Conservation (phyloP, 2,329 filamentous ascomycete genomes). For the Trichoderma atrobrunneum region DNA sequence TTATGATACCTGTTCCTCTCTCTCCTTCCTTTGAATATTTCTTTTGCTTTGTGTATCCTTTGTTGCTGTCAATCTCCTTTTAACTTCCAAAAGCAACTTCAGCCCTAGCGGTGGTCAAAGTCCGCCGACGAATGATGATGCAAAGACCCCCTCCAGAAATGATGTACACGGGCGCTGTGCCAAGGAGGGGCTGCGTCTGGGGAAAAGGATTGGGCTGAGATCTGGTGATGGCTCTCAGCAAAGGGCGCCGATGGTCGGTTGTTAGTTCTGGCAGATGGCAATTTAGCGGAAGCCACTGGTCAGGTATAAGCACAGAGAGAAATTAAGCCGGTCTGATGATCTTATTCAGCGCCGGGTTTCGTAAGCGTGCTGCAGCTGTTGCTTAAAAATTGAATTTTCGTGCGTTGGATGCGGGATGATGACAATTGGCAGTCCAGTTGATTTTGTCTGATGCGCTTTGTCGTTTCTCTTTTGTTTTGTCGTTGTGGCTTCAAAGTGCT, state of each 20-base stretch:
- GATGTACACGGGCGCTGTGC: not conserved
- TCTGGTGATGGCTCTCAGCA: conserved; percentile 6
- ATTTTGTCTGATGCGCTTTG: not conserved
- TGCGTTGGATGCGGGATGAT: not conserved
- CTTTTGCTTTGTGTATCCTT: not conserved
- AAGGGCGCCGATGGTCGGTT: conserved; percentile 1
- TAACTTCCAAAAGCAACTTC: conserved; percentile 1
- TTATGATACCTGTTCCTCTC: not conserved
- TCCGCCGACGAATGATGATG: not conserved
- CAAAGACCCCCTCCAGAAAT: not conserved
- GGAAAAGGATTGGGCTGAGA: not conserved
- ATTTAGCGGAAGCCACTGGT: not conserved
- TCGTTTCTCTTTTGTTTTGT: not conserved
- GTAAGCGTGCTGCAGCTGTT: not conserved
- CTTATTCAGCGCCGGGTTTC: not conserved
- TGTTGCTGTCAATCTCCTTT: not conserved
- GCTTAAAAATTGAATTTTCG: not conserved
- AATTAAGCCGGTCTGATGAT: not conserved
- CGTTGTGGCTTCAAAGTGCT: not conserved
- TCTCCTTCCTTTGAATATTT: not conserved
- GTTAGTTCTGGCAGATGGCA: not conserved
- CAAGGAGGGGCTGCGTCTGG: conserved; percentile 5
- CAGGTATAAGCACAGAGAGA: not conserved
- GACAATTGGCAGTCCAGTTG: not conserved
- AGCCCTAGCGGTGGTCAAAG: not conserved